Conservation (phyloP, 495 filamentous ascomycete genomes). For the Immersiella caudata region DNA sequence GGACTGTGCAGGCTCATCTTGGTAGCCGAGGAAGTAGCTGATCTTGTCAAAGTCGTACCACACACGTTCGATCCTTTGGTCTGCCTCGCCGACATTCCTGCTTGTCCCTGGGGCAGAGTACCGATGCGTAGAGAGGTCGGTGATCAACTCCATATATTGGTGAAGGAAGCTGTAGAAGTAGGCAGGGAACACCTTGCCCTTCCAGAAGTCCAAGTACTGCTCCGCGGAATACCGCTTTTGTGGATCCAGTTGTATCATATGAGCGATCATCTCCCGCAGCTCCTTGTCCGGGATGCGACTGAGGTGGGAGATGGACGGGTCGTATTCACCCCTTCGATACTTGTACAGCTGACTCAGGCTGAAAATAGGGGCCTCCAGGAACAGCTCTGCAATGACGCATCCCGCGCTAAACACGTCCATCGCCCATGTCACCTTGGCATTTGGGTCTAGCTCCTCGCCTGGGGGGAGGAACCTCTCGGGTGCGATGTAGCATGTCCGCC, state of each 20-base stretch:
- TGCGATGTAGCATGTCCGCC: constrained; percentile 94
- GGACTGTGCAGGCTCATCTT: constrained; percentile 44
- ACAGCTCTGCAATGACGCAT: constrained; percentile 96
- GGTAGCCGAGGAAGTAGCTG: constrained; percentile 84
- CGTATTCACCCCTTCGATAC: constrained; percentile 90
- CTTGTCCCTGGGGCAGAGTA: constrained; percentile 62
- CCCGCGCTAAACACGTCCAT: constrained; percentile 99
- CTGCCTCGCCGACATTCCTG: constrained; percentile 75
- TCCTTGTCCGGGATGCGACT: constrained; percentile 86
- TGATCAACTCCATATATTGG: constrained; percentile 95
- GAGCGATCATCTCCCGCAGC: constrained; percentile 81
- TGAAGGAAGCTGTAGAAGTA: constrained; percentile 98
- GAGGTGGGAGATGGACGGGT: constrained; percentile 76
- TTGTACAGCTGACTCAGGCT: constrained; percentile 91
- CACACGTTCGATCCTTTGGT: constrained; percentile 90
- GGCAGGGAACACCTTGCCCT: constrained; percentile 85
- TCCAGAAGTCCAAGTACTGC: constrained; percentile 91
- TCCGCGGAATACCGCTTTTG: constrained; percentile 91
- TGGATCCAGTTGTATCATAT: constrained; percentile 95
- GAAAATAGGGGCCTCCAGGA: constrained; percentile 94
- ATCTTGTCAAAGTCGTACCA: constrained; percentile 98
- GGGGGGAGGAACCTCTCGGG: constrained; percentile 85
- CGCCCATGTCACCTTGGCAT: constrained; percentile 72
- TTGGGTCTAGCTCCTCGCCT: constrained; percentile 61
- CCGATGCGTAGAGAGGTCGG: constrained; percentile 84